Base-by-base conservation (phyloP, 352 stramenopile species). In the Thraustochytrium sp. region DNA sequence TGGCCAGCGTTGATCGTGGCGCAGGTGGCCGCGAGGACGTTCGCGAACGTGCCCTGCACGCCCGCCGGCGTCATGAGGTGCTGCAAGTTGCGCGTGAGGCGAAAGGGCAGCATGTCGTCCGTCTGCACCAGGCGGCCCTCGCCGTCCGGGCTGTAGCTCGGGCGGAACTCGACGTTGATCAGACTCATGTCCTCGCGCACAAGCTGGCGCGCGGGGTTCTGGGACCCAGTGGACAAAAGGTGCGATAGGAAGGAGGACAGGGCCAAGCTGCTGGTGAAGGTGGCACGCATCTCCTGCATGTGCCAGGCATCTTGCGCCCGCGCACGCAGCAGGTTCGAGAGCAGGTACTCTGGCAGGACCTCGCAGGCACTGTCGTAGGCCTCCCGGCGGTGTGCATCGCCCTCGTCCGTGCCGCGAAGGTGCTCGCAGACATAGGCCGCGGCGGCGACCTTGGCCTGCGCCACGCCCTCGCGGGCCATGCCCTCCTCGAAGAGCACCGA, bases 1-100 rank as follows among this genome's bases (percentile, higher is more conserved):
- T n/a, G n/a, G n/a, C n/a, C 59, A 44, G 59, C 26, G 9, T 80
- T 26, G 23, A 42, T 11, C 2, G 26, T 26, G 8, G 26, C 31
- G 49, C 68, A 80, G 4, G 29, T 40, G 18, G 92, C 91, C 8
- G 89, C 86, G 90, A 96, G 95, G 5, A 90, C 87, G 31, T 94
- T 88, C 55, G 90, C 92, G 86, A 96, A 95, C 16, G 91, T 89
- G 0, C 92, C 92, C 29, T 96, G 89, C 0, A 96, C 91, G 18
- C 92, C 92, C 0, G 90, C 86, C 0, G 89, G 88, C 34, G 92
- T 96, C 59, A 96, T 89, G 82, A 96, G 94, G 84, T 92, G 93
- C 86, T 93, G 89, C 73, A 96, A 80, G 73, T 96, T 96, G 5
- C 91, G 92, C 46, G 92, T 96, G 23, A 96, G 86, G 11, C 92